Base-by-base conservation (phyloP, 352 stramenopile species). In the Phytophthora sp. region DNA sequence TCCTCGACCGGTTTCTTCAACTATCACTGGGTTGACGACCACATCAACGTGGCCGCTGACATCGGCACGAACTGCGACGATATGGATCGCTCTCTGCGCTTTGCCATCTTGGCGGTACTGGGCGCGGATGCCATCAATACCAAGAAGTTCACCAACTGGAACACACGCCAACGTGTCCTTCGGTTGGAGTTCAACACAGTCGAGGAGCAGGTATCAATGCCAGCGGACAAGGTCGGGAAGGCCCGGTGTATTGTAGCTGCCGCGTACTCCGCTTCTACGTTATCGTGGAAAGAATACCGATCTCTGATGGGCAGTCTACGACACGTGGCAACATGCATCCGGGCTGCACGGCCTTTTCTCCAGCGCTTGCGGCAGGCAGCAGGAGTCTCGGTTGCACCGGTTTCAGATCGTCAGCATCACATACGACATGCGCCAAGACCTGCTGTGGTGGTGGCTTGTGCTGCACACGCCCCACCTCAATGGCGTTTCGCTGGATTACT, bases 401-500 rank as follows among this genome's bases (percentile, higher is more conserved):
- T 32, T 28, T 4, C 48, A 51, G 15, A 23, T 4, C 7, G 48
- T 66, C 15, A 11, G 30, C 0, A 13, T 67, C 10, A 57, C 51
- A 1, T 5, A 18, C 5, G 17, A 44, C 10, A 74, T 69, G 53
- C 15, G 42, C 1, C 17, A 41, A 4, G 53, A 74, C 23, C 39
- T 74, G 1, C 4, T 24, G 3, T 70, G 66, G 55, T 74, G 66
- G 56, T 66, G 41, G 52, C 17, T 13, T 5, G 64, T 66, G 4
- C 45, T 69, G 0, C 46, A 66, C 23, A 52, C 15, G 2, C 31
- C 21, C 1, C 37, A 35, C 0, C 50, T 75, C 18, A 71, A 70
- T 26, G 60, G 60, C 0, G 66, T 74, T 0, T 58, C 35, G 0
- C 30, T 75, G 9, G 13, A 50, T 10, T 67, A 52, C 20, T 68